Evolutionary conservation across 2,329 filamentous ascomycete genomes (phyloP).

Genomic region (Paecilomyces sp.): DNA sequence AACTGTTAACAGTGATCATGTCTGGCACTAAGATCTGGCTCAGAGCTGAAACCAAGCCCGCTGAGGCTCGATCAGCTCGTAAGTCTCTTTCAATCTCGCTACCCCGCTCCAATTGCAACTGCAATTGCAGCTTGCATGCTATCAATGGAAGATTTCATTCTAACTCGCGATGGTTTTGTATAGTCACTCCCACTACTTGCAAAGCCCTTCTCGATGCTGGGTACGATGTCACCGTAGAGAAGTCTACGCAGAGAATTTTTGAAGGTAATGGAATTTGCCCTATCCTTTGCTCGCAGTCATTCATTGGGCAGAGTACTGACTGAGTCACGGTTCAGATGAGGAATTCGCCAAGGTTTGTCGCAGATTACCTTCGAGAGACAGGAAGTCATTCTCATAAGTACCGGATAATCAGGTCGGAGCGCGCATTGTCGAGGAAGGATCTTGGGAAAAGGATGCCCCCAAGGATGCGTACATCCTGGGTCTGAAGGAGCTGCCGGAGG

Average conservation of each 20-base stretch:
- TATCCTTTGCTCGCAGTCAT: background rate
- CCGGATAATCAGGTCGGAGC: constrained; percentile 56
- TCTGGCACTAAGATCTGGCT: constrained; percentile 44
- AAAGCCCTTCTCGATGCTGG: constrained; percentile 61
- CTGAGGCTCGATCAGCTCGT: constrained; percentile 49
- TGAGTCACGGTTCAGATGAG: constrained; percentile 15
- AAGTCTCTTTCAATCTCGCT: constrained; percentile 11
- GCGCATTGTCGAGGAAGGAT: constrained; percentile 57
- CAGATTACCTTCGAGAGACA: background rate
- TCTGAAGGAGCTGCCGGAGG: constrained; percentile 70
- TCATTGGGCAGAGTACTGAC: constrained; percentile 6
- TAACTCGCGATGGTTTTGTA: constrained; percentile 6
- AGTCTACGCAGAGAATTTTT: constrained; percentile 58
- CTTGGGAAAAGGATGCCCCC: constrained; percentile 59
- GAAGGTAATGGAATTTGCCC: constrained; percentile 24
- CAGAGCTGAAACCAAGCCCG: constrained; percentile 53
- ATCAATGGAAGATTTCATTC: constrained; percentile 1
- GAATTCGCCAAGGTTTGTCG: constrained; percentile 26
- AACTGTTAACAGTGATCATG: constrained; percentile 16
- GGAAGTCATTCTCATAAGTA: constrained; percentile 30
- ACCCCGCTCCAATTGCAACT: background rate
- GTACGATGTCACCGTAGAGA: constrained; percentile 62
- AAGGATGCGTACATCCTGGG: constrained; percentile 65
- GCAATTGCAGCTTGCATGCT: background rate
- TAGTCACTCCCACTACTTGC: constrained; percentile 45